Conservation (phyloP, 176 grass and related monocot species). For the Triticum timopheevii region DNA sequence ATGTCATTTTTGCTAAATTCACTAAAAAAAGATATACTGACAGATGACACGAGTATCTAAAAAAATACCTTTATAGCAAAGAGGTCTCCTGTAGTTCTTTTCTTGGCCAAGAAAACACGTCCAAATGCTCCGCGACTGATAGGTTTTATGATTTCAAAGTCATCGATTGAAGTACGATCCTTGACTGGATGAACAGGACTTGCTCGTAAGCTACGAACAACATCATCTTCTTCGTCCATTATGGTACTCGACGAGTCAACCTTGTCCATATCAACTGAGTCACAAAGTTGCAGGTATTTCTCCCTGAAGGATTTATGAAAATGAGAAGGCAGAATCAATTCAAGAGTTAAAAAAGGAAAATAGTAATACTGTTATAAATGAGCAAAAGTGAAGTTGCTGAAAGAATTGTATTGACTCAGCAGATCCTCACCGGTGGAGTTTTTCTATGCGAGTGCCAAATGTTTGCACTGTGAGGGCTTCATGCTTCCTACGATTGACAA, state of each 20-base stretch:
- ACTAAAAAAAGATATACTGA: neutral
- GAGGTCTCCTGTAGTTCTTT: slow-evolving; percentile 96
- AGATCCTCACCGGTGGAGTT: slow-evolving; percentile 82
- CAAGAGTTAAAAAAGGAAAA: slow-evolving; percentile 15
- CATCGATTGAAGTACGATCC: slow-evolving; percentile 97
- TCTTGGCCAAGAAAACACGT: slow-evolving; percentile 98
- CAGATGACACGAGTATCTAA: neutral
- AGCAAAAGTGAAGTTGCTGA: neutral
- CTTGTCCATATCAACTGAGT: slow-evolving; percentile 93
- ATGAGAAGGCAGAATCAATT: slow-evolving; percentile 30
- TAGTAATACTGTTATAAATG: slow-evolving; percentile 21
- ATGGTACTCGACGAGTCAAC: slow-evolving; percentile 80
- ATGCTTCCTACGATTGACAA: slow-evolving; percentile 83
- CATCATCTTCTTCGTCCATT: slow-evolving; percentile 99
- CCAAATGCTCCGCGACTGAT: slow-evolving; percentile 99
- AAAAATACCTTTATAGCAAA: slow-evolving; percentile 96
- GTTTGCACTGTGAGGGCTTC: slow-evolving; percentile 97
- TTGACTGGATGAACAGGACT: slow-evolving; percentile 95
- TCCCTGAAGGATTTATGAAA: slow-evolving; percentile 57
- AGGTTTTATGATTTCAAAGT: slow-evolving; percentile 99
- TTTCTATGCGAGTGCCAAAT: slow-evolving; percentile 98
- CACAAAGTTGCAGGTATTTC: slow-evolving; percentile 97
- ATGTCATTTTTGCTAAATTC: neutral
- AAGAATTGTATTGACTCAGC: neutral
- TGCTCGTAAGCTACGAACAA: slow-evolving; percentile 88